Evolutionary conservation across 768 basidiomycete genomes (phyloP), one percentile per base, ranked within the genome.

Genomic region (Hydnomerulius pinastri): DNA sequence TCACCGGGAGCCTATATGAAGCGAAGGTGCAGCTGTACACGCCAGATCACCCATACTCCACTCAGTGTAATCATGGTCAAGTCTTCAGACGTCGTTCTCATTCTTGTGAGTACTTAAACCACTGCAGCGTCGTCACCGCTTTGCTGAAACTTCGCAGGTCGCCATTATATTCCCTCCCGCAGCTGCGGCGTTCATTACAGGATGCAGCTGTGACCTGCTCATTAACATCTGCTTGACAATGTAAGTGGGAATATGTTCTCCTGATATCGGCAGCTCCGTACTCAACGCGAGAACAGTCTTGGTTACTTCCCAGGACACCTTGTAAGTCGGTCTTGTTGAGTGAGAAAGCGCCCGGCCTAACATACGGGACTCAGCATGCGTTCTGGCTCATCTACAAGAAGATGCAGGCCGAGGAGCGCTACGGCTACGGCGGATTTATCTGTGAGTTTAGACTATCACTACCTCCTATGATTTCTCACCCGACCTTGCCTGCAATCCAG

Each of bases 311-410:
- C 90, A 0, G 88, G 82, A 2, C 77, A 73, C 50, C 66, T 82
- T 39, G 79, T 78, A 42, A 51, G 77, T 65, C 29, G 5, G 27
- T 27, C n/a, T 11, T 3, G 17, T 27, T 13, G 12, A 4, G 29
- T 23, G 29, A 27, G 11, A 12, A 13, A 21, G 38, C 32, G 24
- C 32, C 48, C 25, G 29, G 41, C 15, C 29, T 32, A 37, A 55
- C 17, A 11, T n/a, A 39, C 35, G 13, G 10, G 13, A 25, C 20
- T 25, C 8, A 81, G 80, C 90, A 93, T 63, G 87, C 90, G 2
- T 92, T 92, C 73, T 92, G 87, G 87, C 77, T 95, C 45, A 92
- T 93, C 49, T 92, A 92, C 73, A 86, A 79, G 79, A 88, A 87
- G 79, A 92, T 92, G 79, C 78, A 89, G 59, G 92, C 91, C 0